Conservation (phyloP, 2,329 filamentous ascomycete species). For the Colletotrichum sidae region DNA sequence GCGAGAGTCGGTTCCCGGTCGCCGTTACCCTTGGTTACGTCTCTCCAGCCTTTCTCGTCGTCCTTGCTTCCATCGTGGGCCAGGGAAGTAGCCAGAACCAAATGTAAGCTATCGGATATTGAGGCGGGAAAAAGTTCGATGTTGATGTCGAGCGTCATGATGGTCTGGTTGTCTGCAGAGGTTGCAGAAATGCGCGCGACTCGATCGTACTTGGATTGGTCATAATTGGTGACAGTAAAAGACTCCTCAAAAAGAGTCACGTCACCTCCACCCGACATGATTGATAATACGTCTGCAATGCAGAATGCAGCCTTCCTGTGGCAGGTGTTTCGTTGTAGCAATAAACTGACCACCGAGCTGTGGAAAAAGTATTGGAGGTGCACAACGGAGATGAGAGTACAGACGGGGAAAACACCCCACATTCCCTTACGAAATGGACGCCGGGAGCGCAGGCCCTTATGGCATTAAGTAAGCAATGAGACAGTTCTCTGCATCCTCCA, state of each 20-base stretch:
- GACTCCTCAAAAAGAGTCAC: slow-evolving; percentile 93
- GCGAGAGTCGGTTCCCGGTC: slow-evolving; percentile 71
- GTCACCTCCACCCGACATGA: slow-evolving; percentile 75
- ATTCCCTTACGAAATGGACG: slow-evolving; percentile 12
- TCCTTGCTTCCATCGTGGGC: slow-evolving; percentile 87
- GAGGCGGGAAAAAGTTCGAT: slow-evolving; percentile 87
- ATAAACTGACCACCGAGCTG: too few relatives aligned
- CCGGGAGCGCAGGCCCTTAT: not conserved
- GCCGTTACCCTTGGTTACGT: slow-evolving; percentile 65
- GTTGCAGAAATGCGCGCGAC: slow-evolving; percentile 86
- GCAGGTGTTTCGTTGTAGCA: too few relatives aligned
- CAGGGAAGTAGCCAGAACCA: slow-evolving; percentile 87
- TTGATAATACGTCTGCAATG: not conserved
- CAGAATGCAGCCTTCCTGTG: too few relatives aligned
- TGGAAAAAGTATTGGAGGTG: too few relatives aligned
- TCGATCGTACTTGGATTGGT: slow-evolving; percentile 93
- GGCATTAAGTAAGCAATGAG: too few relatives aligned
- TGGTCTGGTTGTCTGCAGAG: slow-evolving; percentile 78
- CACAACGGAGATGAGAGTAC: too few relatives aligned
- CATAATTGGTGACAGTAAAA: slow-evolving; percentile 83
- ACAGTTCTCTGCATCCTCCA: too few relatives aligned
- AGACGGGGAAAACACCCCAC: slow-evolving; percentile 3
- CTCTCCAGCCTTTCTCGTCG: slow-evolving; percentile 84
- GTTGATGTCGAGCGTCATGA: slow-evolving; percentile 92
- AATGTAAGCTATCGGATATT: slow-evolving; percentile 79